These are phyloP conservation scores for Jacaranda mimosifolia DNA, from an alignment of 257 asterid species.

Conservation along the genomic window DNA sequence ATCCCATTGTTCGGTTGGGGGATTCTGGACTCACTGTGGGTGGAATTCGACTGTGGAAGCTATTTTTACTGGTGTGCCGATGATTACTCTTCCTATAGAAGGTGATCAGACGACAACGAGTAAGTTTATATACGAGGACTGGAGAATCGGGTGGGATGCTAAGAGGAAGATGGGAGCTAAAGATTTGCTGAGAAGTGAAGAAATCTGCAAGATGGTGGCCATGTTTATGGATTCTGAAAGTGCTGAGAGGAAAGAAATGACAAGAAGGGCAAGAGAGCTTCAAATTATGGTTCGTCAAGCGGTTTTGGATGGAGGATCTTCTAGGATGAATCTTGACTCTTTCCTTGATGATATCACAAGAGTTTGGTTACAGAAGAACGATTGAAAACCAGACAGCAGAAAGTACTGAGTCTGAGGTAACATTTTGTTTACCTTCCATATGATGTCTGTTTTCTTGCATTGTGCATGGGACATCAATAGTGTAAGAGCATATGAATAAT, in stretches of 20 bases:
- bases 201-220: constrained; percentile 12
- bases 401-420: too few relatives aligned
- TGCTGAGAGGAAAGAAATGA: constrained; percentile 7
- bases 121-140: constrained; percentile 47
- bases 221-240: constrained; percentile 40
- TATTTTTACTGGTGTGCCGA: constrained; percentile 42
- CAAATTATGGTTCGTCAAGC: neutral
- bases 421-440: too few relatives aligned
- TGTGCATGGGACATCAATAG: too few relatives aligned
- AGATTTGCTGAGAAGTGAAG: constrained; percentile 31
- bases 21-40: constrained; percentile 64
- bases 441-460: too few relatives aligned
- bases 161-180: constrained; percentile 24
- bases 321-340: neutral
- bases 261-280: constrained; percentile 17
- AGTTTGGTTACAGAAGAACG: neutral
- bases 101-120: constrained; percentile 54
- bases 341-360: neutral
- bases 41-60: constrained; percentile 61
- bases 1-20: constrained; percentile 47
- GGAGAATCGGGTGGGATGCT: constrained; percentile 53
- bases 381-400: too few relatives aligned
- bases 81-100: constrained; percentile 45
- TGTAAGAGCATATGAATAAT: too few relatives aligned
- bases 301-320: neutral